Conservation (phyloP, 2,329 filamentous ascomycete species). For the Escovopsis sp. region DNA sequence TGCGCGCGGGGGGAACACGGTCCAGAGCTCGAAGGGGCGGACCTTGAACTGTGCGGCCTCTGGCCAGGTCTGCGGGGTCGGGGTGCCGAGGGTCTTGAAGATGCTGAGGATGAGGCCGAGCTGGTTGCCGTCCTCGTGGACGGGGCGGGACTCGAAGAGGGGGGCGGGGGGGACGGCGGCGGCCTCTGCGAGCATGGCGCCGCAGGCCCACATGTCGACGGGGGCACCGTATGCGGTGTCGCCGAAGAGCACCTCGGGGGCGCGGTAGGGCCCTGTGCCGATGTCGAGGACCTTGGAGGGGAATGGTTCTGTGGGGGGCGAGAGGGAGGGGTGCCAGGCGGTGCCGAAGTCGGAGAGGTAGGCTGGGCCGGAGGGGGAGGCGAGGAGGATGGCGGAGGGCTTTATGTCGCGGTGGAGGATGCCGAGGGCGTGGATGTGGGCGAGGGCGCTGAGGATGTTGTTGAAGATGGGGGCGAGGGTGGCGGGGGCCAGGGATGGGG, state of each 20-base stretch:
- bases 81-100: conserved; percentile 82
- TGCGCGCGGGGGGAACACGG: conserved; percentile 47
- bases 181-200: conserved; percentile 70
- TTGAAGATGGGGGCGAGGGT: too few relatives aligned
- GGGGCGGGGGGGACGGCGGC: conserved; percentile 39
- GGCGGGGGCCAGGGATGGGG: too few relatives aligned
- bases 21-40: conserved; percentile 85
- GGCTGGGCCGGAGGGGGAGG: conserved; percentile 52
- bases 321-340: conserved; percentile 56
- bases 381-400: conserved; percentile 72
- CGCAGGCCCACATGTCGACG: conserved; percentile 82
- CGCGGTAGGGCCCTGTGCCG: conserved; percentile 79
- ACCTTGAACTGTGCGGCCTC: conserved; percentile 52
- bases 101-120: conserved; percentile 82
- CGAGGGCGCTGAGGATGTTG: conserved; percentile 34
- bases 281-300: conserved; percentile 76
- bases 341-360: conserved; percentile 87
- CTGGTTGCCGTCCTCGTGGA: conserved; percentile 73
- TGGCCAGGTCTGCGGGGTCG: conserved; percentile 68
- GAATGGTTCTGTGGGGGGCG: conserved; percentile 48
- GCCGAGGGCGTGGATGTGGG: conserved; percentile 53
- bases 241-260: conserved; percentile 84
- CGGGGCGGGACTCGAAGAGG: conserved; percentile 65
- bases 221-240: conserved; percentile 54
- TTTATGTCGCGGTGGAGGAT: conserved; percentile 94